phyloP scores from a whole-genome alignment of 2,329 filamentous ascomycete species.

The Cladosporium sp. region DNA sequence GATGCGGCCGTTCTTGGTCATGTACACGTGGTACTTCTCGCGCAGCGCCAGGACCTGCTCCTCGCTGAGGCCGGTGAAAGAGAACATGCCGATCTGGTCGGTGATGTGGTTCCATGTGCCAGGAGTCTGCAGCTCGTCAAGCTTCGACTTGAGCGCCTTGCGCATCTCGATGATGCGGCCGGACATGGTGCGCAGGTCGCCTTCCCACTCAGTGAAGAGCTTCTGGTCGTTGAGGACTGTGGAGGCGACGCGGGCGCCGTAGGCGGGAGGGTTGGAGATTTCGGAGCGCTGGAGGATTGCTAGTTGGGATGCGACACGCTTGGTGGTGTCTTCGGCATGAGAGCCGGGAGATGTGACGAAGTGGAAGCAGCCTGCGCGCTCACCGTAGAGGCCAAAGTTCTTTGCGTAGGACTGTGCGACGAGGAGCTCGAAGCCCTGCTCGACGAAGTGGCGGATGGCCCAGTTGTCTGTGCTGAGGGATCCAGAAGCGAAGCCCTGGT shows the following conservation, averaged over 20 bases:
- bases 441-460: conserved; percentile 91
- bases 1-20: conserved; percentile 97
- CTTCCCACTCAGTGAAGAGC: conserved; percentile 89
- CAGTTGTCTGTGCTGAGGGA: conserved; percentile 81
- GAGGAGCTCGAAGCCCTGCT: conserved; percentile 75
- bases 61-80: conserved; percentile 79
- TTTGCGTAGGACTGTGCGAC: conserved; percentile 57
- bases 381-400: conserved; percentile 81
- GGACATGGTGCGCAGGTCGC: conserved; percentile 88
- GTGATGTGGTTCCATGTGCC: conserved; percentile 97
- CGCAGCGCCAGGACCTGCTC: conserved; percentile 70
- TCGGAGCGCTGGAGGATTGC: conserved; percentile 94
- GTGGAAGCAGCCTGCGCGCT: conserved; percentile 95
- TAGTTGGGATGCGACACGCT: conserved; percentile 79
- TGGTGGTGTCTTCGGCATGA: conserved; percentile 61
- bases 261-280: conserved; percentile 94
- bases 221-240: conserved; percentile 77
- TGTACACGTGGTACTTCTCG: conserved; percentile 74
- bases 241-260: conserved; percentile 86
- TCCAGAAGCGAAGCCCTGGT: conserved; percentile 96
- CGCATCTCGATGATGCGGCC: conserved; percentile 95
- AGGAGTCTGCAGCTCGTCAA: conserved; percentile 82
- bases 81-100: conserved; percentile 99
- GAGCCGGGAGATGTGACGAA: conserved; percentile 73
- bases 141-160: conserved; percentile 69